These are phyloP conservation scores for Circinella minor DNA, from an alignment of 371 early-diverging fungal genomes.

Conservation along the genomic window DNA sequence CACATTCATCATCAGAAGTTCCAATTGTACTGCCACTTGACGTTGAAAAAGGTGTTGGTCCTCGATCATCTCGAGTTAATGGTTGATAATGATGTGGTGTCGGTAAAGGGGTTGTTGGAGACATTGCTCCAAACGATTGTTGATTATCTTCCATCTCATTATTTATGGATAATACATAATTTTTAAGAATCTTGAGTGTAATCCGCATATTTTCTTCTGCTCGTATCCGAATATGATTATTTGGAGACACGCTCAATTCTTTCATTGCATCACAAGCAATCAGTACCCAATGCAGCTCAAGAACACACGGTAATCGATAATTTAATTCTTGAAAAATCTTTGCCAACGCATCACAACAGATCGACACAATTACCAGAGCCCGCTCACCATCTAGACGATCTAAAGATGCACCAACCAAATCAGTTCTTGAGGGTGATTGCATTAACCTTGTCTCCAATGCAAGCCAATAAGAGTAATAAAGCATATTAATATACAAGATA, in stretches of 20 bases:
- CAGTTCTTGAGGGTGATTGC: conserved; percentile 30
- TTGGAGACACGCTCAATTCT: conserved; percentile 27
- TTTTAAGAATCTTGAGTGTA: conserved; percentile 25
- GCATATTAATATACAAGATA: conserved; percentile 38
- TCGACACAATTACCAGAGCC: conserved; percentile 43
- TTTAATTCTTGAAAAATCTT: conserved; percentile 36
- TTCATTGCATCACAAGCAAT: conserved; percentile 39
- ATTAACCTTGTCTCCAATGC: conserved; percentile 38
- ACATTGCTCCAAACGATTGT: no score
- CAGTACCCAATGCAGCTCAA: conserved; percentile 46
- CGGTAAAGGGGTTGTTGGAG: no score
- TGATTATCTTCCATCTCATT: neutral
- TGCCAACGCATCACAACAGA: conserved; percentile 43
- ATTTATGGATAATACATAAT: conserved; percentile 4
- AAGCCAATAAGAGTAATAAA: conserved; percentile 42
- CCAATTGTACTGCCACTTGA: neutral
- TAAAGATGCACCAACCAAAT: conserved; percentile 29
- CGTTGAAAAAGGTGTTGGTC: neutral
- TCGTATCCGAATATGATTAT: conserved; percentile 34
- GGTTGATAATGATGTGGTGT: neutral
- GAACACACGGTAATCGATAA: conserved; percentile 32
- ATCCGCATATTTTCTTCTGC: conserved; percentile 30
- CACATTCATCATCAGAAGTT: conserved; percentile 12
- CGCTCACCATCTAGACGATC: conserved; percentile 40
- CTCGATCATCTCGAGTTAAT: neutral